These are phyloP conservation scores for Ustilago tritici DNA, from an alignment of 1,284 basidiomycete species.

Conservation along the genomic window DNA sequence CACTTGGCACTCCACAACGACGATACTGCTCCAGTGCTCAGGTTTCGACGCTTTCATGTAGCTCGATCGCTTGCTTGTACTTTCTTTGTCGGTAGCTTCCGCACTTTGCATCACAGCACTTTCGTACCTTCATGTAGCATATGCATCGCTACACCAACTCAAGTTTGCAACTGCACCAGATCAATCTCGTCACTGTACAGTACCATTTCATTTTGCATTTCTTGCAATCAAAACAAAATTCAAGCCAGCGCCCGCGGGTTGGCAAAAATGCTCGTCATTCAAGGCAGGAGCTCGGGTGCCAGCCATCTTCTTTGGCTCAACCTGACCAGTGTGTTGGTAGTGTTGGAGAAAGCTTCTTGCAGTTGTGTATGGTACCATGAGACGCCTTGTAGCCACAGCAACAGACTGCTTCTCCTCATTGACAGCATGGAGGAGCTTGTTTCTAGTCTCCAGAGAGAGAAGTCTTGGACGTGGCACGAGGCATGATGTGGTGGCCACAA, in stretches of 20 bases:
- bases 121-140: too few relatives aligned
- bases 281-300: background rate
- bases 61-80: background rate
- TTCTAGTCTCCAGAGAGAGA: too few relatives aligned
- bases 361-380: background rate
- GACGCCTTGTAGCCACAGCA: background rate
- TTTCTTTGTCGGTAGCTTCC: too few relatives aligned
- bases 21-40: background rate
- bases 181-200: too few relatives aligned
- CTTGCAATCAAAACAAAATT: too few relatives aligned
- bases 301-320: background rate
- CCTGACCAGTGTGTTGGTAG: background rate
- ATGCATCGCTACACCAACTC: too few relatives aligned
- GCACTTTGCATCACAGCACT: too few relatives aligned
- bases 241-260: too few relatives aligned
- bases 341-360: background rate
- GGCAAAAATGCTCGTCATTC: background rate
- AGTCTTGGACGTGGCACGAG: too few relatives aligned
- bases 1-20: background rate
- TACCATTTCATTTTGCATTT: too few relatives aligned
- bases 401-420: background rate
- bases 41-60: background rate
- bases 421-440: background rate
- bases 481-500: too few relatives aligned
- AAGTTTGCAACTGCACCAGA: too few relatives aligned